Conservation (phyloP, 805 yeast species). For the Yamadazyma insecticola region DNA sequence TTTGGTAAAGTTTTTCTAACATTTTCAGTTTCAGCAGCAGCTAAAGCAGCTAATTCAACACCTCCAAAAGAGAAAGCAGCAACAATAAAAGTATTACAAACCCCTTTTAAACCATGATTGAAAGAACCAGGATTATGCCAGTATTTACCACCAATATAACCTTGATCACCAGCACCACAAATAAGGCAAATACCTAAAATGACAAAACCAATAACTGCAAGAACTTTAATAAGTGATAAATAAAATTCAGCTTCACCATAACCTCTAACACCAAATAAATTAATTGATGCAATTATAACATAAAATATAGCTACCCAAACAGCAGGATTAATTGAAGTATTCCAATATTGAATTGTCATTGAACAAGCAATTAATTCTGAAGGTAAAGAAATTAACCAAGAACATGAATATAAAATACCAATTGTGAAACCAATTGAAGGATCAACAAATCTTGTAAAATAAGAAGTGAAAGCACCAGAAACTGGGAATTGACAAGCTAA, state of each 20-base stretch:
- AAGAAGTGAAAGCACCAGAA: slow-evolving; percentile 36
- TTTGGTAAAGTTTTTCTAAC: slow-evolving; percentile 36
- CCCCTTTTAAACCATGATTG: slow-evolving; percentile 35
- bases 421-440: slow-evolving; percentile 34
- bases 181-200: slow-evolving; percentile 30
- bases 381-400: slow-evolving; percentile 34
- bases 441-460: slow-evolving; percentile 30
- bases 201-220: slow-evolving; percentile 31
- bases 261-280: slow-evolving; percentile 33
- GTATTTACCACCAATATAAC: slow-evolving; percentile 29
- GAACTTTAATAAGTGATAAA: slow-evolving; percentile 27
- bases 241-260: slow-evolving; percentile 34
- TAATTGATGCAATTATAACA: slow-evolving; percentile 22
- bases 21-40: slow-evolving; percentile 38
- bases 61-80: slow-evolving; percentile 33
- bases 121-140: slow-evolving; percentile 34
- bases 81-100: slow-evolving; percentile 29
- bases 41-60: slow-evolving; percentile 31
- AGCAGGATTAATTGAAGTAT: slow-evolving; percentile 24
- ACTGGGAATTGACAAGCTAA: slow-evolving; percentile 46
- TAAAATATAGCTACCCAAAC: slow-evolving; percentile 35
- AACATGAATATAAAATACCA: slow-evolving; percentile 29
- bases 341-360: slow-evolving; percentile 33
- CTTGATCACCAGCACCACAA: slow-evolving; percentile 32
- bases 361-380: slow-evolving; percentile 34